Base-by-base conservation (phyloP, 345 rosid genomes). In the Gossypioides kirkii region DNA sequence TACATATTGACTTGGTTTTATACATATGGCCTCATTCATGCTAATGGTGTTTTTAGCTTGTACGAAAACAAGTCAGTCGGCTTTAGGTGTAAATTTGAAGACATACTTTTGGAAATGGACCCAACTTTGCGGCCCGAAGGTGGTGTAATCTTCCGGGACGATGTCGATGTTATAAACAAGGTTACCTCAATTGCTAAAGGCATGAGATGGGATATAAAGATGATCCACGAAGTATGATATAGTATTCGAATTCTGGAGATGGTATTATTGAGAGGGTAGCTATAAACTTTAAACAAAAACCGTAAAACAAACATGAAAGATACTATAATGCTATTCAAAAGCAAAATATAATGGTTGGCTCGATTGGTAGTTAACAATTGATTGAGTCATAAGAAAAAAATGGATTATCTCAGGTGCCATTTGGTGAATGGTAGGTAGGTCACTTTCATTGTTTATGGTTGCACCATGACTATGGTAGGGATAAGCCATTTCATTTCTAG, bases 141-240 rank as follows among this genome's bases (percentile, higher is more conserved):
- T 32, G 65, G 84, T 32, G 88, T 92, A 67, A 85, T 95, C 26
- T 72, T 92, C 83, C 84, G 98, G 52, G 99, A 95, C 1, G 93
- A 82, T 52, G 98, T 95, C 1, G 93, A 92, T 79, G 87, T 82
- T 55, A 79, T 95, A 74, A 92, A 91, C 80, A 82, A 88, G 74
- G 93, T 92, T 26, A 86, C 84, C 69, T 89, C 83, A 73, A 88
- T 95, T 0, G 82, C 87, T 0, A 66, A 79, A 72, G 93, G 96
- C 75, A 95, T 95, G 93, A 91, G 97, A 77, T 95, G 99, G 97
- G 90, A 95, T 64, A 81, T 88, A 61, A 95, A 88, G 81, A 58
- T 92, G 84, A 74, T 88, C 83, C 97, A 94, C 80, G 38, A 54
- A 32, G 38, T 32, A 32, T 32, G 5, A 32, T 32, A 0, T 32